A percentile compares a stretch with the other conserved stretches of the same genome.
phyloP scores from a whole-genome alignment of 805 yeast species.

The Tetrapisispora namnaoensis region DNA sequence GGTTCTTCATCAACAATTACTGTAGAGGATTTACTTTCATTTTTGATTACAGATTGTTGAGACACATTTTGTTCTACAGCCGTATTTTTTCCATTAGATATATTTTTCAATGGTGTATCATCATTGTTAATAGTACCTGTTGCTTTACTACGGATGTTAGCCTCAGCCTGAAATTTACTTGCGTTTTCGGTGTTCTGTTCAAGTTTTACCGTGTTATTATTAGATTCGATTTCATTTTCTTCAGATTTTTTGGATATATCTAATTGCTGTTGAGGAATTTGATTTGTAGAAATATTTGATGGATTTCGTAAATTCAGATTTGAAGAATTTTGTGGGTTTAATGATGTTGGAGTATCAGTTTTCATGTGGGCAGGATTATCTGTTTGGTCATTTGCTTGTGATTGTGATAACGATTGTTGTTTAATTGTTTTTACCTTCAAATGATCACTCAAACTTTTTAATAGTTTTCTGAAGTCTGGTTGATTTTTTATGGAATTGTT shows the following conservation, averaged over 20 bases:
- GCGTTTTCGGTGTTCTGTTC: too few relatives aligned
- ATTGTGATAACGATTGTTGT: constrained; percentile 1
- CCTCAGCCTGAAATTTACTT: too few relatives aligned
- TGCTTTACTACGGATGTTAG: too few relatives aligned
- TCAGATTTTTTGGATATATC: neutral
- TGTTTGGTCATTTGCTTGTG: neutral
- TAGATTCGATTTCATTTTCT: neutral
- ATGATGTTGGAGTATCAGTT: neutral
- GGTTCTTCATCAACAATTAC: constrained; percentile 13
- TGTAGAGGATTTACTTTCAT: neutral
- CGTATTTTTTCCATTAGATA: too few relatives aligned
- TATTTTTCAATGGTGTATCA: too few relatives aligned
- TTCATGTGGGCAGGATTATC: neutral
- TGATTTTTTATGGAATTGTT: constrained; percentile 26
- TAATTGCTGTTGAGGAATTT: neutral
- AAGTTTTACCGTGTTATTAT: too few relatives aligned
- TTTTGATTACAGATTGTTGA: neutral
- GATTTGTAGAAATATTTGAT: neutral
- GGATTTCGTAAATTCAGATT: too few relatives aligned
- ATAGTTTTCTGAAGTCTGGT: constrained; percentile 27
- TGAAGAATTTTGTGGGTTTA: neutral
- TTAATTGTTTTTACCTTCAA: constrained; percentile 13
- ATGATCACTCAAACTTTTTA: constrained; percentile 23
- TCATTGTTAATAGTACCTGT: too few relatives aligned
- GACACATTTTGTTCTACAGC: neutral